Evolutionary conservation across 1,139 yeast genomes (phyloP), one percentile per base, ranked within the genome.

Genomic region (Pichia sp.): DNA sequence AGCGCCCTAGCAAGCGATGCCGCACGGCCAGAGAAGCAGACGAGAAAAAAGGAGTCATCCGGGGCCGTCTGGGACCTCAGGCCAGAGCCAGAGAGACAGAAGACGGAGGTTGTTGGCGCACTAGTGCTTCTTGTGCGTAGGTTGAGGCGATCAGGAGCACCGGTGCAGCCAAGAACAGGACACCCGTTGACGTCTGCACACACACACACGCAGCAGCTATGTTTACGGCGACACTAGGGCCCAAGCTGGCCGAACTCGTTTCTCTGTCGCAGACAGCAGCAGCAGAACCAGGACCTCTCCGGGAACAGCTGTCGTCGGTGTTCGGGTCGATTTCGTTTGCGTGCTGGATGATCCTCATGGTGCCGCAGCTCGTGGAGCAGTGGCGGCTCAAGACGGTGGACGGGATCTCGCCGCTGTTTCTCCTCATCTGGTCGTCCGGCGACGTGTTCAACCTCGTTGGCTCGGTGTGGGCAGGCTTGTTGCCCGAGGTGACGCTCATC

Each of bases 351-450:
- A 92, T 87, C n/a, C 72, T 87, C 50, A 76, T 87, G 58, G 73
- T 87, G 64, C 95, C 95, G 1, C 96, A 88, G 69, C 76, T 87
- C 49, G 79, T 87, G 43, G 95, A 87, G 67, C 95, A 87, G 70
- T 87, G 92, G 92, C 72, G 87, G 57, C 72, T 83, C 53, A 84
- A 86, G 66, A 80, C 89, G 29, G 89, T 90, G 4, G 93, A 87
- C 43, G 95, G 95, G 5, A 82, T 87, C 26, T 84, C 95, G 38
- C 77, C 85, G 43, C 80, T 85, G 3, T 87, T 87, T 64, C 77
- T 87, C 36, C 63, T 79, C 16, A 79, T 85, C 54, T 87, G 95
- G 95, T 78, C 85, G 52, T 62, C 83, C 36, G 95, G 95, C 8
- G 95, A 87, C 65, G 54, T 87, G 8, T 76, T 84, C 61, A 87